Conservation (phyloP, 768 basidiomycete genomes). For the Ephemerocybe angulata region DNA sequence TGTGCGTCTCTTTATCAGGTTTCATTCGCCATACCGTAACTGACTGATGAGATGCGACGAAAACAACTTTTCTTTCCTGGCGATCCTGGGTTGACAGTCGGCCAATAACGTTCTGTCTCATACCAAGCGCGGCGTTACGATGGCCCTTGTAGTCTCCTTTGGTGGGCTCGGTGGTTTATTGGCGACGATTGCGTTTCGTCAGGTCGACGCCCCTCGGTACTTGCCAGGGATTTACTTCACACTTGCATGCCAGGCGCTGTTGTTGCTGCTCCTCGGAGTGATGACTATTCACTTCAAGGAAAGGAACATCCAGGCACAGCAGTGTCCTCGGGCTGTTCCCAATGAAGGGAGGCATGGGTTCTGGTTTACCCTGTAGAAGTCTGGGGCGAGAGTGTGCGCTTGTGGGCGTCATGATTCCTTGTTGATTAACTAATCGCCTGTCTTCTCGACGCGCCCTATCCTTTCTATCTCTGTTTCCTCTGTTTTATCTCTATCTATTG, state of each 20-base stretch:
- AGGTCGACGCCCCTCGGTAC: slow-evolving; percentile 43
- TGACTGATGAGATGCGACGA: too few relatives aligned
- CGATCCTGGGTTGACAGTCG: slow-evolving; percentile 34
- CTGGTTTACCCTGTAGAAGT: slow-evolving; percentile 36
- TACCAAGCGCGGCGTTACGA: slow-evolving; percentile 46
- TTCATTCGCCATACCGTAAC: background rate
- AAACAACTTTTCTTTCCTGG: background rate
- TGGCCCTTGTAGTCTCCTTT: slow-evolving; percentile 44
- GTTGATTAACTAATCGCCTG: too few relatives aligned
- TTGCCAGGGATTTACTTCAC: slow-evolving; percentile 46
- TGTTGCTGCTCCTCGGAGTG: slow-evolving; percentile 36
- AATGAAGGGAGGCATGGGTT: slow-evolving; percentile 36
- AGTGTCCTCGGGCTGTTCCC: slow-evolving; percentile 21
- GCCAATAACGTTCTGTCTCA: slow-evolving; percentile 50
- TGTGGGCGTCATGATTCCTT: too few relatives aligned
- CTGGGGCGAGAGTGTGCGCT: too few relatives aligned
- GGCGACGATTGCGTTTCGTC: slow-evolving; percentile 45
- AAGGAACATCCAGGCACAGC: slow-evolving; percentile 27
- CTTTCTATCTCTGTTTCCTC: too few relatives aligned
- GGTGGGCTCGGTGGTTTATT: slow-evolving; percentile 47
- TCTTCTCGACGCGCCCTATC: too few relatives aligned
- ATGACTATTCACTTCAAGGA: slow-evolving; percentile 36
- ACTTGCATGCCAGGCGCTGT: slow-evolving; percentile 40
- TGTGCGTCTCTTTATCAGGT: slow-evolving; percentile 27
- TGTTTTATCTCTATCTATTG: too few relatives aligned